A percentile compares a stretch with the other conserved stretches of the same genome.
phyloP scores from a whole-genome alignment of 140 eudicot genomes.

The Oenanthe javanica region DNA sequence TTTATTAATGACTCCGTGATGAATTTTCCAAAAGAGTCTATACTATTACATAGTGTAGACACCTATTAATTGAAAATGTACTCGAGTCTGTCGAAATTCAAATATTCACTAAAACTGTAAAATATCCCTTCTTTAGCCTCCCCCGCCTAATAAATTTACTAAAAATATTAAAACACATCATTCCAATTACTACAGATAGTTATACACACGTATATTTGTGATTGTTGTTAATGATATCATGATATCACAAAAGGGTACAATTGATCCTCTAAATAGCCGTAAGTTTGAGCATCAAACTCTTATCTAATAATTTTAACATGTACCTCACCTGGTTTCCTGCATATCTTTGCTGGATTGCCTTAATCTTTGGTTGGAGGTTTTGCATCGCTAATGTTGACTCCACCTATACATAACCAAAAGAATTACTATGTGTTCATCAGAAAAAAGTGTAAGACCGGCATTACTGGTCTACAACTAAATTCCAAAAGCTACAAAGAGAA shows the following conservation, averaged over 20 bases:
- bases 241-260: neutral
- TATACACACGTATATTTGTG: neutral
- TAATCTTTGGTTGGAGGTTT: slow-evolving; percentile 95
- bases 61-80: neutral
- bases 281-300: neutral
- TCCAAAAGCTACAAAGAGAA: neutral
- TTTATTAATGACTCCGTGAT: neutral
- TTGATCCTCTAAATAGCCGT: neutral
- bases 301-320: neutral
- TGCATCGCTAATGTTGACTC: slow-evolving; percentile 98
- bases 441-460: neutral
- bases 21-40: neutral
- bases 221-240: neutral
- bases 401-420: slow-evolving; percentile 59
- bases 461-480: neutral
- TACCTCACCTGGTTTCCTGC: slow-evolving; percentile 87
- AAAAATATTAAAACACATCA: too few species aligned
- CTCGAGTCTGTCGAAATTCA: neutral
- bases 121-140: too few species aligned
- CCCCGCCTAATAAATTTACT: too few species aligned
- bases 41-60: neutral
- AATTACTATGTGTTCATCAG: slow-evolving; percentile 15
- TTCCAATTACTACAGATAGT: neutral
- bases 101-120: neutral
- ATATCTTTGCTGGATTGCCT: slow-evolving; percentile 97